Evolutionary conservation across 768 basidiomycete species (phyloP).

Genomic region (Hortiboletus campestris): DNA sequence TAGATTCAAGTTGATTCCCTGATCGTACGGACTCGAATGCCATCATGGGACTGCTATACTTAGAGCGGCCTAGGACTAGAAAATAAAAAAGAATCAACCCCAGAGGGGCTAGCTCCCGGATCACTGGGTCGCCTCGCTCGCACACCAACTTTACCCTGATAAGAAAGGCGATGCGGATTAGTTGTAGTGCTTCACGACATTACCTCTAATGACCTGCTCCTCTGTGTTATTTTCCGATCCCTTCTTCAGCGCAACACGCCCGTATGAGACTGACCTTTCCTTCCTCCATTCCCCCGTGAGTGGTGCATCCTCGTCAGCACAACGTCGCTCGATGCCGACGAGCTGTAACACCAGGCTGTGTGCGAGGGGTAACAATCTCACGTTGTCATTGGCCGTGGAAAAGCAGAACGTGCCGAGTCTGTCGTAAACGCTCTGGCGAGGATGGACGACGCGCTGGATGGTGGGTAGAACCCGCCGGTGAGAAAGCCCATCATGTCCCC

Average conservation of each 20-base stretch:
- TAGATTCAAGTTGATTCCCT: too few species aligned
- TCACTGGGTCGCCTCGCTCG: too few species aligned
- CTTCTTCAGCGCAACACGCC: slow-evolving; percentile 40
- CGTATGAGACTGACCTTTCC: slow-evolving; percentile 49
- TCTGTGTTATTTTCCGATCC: slow-evolving; percentile 43
- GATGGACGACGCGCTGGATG: slow-evolving; percentile 59
- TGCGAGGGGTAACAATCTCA: slow-evolving; percentile 41
- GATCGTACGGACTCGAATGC: too few species aligned
- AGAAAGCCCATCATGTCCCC: slow-evolving; percentile 59
- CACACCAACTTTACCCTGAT: background rate
- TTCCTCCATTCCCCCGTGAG: slow-evolving; percentile 51
- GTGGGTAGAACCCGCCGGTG: slow-evolving; percentile 57
- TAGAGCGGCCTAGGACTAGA: too few species aligned
- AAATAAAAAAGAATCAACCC: too few species aligned
- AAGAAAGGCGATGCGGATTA: slow-evolving; percentile 15
- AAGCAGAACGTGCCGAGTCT: slow-evolving; percentile 61
- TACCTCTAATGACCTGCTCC: slow-evolving; percentile 51
- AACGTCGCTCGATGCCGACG: slow-evolving; percentile 38
- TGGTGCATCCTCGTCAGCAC: slow-evolving; percentile 39
- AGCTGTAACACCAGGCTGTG: slow-evolving; percentile 49
- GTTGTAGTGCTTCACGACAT: slow-evolving; percentile 56
- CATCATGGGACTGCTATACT: too few species aligned
- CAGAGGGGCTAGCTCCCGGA: too few species aligned
- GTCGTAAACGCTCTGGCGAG: slow-evolving; percentile 48
- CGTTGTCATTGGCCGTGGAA: slow-evolving; percentile 48